A percentile compares a stretch with the other conserved stretches of the same genome.
Evolutionary conservation across 2,329 filamentous ascomycete species (phyloP).

Genomic region (Cryphonectria nitschkei): DNA sequence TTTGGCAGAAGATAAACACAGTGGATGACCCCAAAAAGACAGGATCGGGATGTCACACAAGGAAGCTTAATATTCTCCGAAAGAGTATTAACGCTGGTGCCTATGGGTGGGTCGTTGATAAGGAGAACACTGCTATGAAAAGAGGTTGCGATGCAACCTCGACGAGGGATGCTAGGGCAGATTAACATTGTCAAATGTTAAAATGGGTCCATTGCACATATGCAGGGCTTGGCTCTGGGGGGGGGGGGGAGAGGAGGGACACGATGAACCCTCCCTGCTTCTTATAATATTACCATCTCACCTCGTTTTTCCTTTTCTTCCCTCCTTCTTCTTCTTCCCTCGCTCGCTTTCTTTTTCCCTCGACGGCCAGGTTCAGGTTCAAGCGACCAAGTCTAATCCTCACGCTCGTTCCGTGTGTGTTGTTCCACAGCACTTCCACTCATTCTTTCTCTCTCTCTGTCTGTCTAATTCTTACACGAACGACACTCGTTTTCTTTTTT

Average conservation of each 20-base stretch:
- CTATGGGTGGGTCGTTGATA: conserved; percentile 1
- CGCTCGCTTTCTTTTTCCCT: not conserved
- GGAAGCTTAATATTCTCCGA: not conserved
- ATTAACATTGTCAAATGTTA: conserved; percentile 4
- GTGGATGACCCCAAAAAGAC: not conserved
- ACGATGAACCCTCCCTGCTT: not conserved
- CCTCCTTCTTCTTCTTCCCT: not conserved
- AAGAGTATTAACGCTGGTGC: not conserved
- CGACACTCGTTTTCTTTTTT: not conserved
- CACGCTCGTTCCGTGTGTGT: not conserved
- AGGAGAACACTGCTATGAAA: not conserved
- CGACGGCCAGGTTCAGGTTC: not conserved
- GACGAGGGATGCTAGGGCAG: not conserved
- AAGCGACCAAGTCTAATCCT: not conserved
- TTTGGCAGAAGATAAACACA: not conserved
- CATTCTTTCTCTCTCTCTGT: not conserved
- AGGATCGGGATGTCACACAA: not conserved
- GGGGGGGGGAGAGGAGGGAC: not conserved
- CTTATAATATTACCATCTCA: not conserved
- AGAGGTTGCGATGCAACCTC: not conserved
- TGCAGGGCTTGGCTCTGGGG: not conserved
- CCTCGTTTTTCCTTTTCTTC: not conserved
- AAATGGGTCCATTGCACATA: not conserved
- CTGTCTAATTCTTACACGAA: not conserved
- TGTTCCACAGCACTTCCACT: not conserved